Conservation (phyloP, 2,329 filamentous ascomycete genomes). For the Fusarium metavorans region DNA sequence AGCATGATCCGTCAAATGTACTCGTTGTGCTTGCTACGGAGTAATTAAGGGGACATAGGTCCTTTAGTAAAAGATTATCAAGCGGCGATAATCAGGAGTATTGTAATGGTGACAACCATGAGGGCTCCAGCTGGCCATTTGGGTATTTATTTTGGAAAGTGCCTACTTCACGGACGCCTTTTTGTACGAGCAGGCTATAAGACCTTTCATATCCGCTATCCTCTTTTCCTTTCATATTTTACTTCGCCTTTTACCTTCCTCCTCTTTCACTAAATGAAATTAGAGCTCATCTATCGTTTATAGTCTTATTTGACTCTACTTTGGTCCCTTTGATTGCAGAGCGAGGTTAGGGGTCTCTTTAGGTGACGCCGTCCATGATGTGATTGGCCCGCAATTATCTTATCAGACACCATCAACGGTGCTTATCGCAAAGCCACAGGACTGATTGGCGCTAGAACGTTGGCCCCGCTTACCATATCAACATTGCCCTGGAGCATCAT, state of each 20-base stretch:
- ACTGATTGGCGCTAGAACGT: neutral
- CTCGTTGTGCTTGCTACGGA: neutral
- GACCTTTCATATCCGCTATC: too few relatives aligned
- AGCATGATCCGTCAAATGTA: neutral
- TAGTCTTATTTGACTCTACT: neutral
- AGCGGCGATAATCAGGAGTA: too few relatives aligned
- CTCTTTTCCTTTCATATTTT: too few relatives aligned
- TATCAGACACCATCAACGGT: neutral
- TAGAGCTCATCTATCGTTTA: neutral
- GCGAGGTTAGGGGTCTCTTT: neutral
- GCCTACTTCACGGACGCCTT: too few relatives aligned
- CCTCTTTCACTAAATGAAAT: too few relatives aligned
- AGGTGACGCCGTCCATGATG: neutral
- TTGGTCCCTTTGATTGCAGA: neutral
- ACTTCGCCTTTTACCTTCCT: too few relatives aligned
- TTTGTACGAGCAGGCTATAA: too few relatives aligned
- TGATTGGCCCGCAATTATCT: neutral
- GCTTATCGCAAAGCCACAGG: neutral
- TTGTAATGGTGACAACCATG: too few relatives aligned
- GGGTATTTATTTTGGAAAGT: too few relatives aligned
- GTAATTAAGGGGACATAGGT: neutral
- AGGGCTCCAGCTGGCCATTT: too few relatives aligned
- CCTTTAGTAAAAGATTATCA: too few relatives aligned
- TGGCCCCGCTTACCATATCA: neutral
- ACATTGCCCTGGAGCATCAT: neutral